Base-by-base conservation (phyloP, 1,284 basidiomycete genomes). In the Ustilago loliicola region DNA sequence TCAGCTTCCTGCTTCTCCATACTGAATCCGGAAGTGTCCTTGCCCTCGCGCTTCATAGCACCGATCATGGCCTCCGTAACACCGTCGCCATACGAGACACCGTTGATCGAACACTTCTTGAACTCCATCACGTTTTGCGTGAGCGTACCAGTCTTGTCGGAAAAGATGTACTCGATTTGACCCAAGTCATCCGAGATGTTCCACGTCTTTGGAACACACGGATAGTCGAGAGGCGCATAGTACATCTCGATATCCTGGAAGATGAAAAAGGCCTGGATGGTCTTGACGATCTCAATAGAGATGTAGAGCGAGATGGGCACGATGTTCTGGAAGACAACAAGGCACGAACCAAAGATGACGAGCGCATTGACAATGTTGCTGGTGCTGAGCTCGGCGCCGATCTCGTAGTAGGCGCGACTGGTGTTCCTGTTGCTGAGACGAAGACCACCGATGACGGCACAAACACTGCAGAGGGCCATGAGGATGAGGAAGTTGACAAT, bases 271-370 rank as follows among this genome's bases (percentile, higher is more conserved):
- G 96, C 96, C 87, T 98, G 95, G 67, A 97, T 94, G 9, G 93
- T 97, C 89, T 97, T 98, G 89, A 98, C 95, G 73, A 98, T 93
- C 88, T 98, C 96, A 86, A 98, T 95, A 54, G 95, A 96, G 86
- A 98, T 98, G 89, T 97, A 97, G 34, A 99, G 90, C 23, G 95
- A 97, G 77, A 98, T 94, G 19, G 96, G 96, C 8, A 99, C 93
- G 85, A 98, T 97, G 87, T 98, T 98, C 88, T 98, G 95, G 89
- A 98, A 98, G 2, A 94, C 92, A 85, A 99, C 94, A 55, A 99
- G 90, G 67, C 75, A 79, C 0, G 72, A 73, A 38, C 83, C 93
- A 84, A 97, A 96, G 55, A 95, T 96, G 78, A 98, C 90, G 47
- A 98, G 88, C 0, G 92, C 92, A 81, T 97, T 94, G 72, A 96